These are phyloP conservation scores for Exserohilum turcica DNA, from an alignment of 2,329 filamentous ascomycete species.

Conservation along the genomic window DNA sequence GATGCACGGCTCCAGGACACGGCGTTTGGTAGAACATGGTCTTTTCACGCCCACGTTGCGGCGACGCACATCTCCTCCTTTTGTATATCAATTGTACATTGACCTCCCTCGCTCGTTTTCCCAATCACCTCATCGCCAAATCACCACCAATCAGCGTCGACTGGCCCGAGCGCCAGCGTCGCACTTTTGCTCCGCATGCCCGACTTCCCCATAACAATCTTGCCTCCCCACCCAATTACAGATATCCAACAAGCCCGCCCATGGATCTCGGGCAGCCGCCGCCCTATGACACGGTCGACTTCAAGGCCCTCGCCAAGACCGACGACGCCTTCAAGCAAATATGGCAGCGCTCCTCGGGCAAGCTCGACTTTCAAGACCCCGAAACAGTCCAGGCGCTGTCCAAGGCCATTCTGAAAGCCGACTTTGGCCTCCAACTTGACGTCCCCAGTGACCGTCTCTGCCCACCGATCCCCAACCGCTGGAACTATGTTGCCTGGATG, in stretches of 20 bases:
- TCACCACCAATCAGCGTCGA: conserved; percentile 27
- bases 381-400: conserved; percentile 76
- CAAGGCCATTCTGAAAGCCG: conserved; percentile 72
- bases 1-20: conserved; percentile 27
- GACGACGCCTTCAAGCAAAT: conserved; percentile 65
- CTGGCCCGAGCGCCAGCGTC: conserved; percentile 22
- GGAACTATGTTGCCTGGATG: conserved; percentile 91
- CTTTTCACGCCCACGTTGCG: conserved; percentile 20
- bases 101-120: conserved; percentile 3
- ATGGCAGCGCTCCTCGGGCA: conserved; percentile 53
- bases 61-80: conserved; percentile 7
- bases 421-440: conserved; percentile 74
- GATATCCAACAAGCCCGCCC: not conserved
- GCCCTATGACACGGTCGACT: conserved; percentile 65
- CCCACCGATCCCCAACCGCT: conserved; percentile 74
- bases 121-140: conserved; percentile 1
- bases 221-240: not conserved
- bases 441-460: conserved; percentile 81
- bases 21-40: conserved; percentile 18
- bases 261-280: conserved; percentile 37
- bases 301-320: conserved; percentile 63
- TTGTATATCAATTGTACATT: conserved; percentile 27
- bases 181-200: not conserved
- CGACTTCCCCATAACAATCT: not conserved
- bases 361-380: conserved; percentile 82